phyloP scores from a whole-genome alignment of 768 basidiomycete species.

The Trametes punicea region DNA sequence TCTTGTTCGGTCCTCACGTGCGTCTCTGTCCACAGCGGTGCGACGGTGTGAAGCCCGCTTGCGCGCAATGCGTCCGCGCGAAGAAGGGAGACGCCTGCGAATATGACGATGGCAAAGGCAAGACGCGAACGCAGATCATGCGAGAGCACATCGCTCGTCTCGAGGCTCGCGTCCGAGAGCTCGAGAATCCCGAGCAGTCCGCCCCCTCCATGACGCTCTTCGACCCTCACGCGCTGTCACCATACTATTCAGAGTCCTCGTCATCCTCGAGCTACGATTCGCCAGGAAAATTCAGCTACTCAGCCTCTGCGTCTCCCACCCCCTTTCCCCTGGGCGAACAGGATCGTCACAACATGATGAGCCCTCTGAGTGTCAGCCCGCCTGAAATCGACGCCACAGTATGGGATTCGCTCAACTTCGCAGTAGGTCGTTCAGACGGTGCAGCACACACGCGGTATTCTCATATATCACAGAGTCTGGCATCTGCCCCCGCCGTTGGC shows the following conservation, averaged over 20 bases:
- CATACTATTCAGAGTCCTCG: constrained; percentile 31
- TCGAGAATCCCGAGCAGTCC: constrained; percentile 71
- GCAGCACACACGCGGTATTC: neutral
- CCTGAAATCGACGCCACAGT: constrained; percentile 22
- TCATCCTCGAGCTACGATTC: constrained; percentile 34
- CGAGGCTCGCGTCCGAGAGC: constrained; percentile 67
- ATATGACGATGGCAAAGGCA: constrained; percentile 83
- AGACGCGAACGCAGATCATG: constrained; percentile 75
- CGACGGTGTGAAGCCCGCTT: constrained; percentile 73
- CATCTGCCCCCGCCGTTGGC: constrained; percentile 14
- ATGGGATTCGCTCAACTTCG: constrained; percentile 26
- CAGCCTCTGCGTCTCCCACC: constrained; percentile 32
- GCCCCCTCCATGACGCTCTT: constrained; percentile 68
- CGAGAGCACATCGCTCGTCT: constrained; percentile 74
- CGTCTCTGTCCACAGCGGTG: constrained; percentile 50
- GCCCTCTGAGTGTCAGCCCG: constrained; percentile 12
- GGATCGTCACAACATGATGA: constrained; percentile 8
- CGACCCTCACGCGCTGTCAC: constrained; percentile 52
- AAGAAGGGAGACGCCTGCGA: constrained; percentile 75
- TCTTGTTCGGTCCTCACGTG: neutral
- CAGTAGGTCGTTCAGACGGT: constrained; percentile 10
- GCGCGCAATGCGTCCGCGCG: constrained; percentile 73
- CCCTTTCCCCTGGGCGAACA: constrained; percentile 36
- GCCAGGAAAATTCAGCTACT: constrained; percentile 30
- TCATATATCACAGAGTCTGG: constrained; percentile 21